These are phyloP conservation scores for Phaffomyces opuntiae DNA, from an alignment of 805 yeast species.

Conservation along the genomic window DNA sequence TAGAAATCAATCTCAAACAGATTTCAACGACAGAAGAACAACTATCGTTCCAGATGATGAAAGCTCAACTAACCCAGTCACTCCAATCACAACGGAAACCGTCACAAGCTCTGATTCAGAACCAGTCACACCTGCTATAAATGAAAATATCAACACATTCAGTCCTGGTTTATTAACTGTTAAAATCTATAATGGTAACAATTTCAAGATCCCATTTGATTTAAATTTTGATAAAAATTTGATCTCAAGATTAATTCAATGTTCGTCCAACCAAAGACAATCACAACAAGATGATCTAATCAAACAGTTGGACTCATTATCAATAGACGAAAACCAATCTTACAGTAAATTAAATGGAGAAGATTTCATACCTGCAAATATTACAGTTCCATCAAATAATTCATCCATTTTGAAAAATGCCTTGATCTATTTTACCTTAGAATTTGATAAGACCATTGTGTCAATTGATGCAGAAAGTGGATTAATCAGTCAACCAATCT, in stretches of 20 bases:
- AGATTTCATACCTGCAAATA: slow-evolving; percentile 43
- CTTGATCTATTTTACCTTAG: slow-evolving; percentile 78
- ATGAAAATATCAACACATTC: slow-evolving; percentile 15
- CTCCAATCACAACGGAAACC: background rate
- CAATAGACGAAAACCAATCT: slow-evolving; percentile 23
- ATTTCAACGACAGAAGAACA: slow-evolving; percentile 4
- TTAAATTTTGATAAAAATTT: slow-evolving; percentile 58
- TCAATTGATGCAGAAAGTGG: slow-evolving; percentile 84
- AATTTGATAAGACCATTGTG: slow-evolving; percentile 91
- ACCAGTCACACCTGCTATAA: background rate
- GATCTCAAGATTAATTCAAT: slow-evolving; percentile 56
- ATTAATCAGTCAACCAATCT: slow-evolving; percentile 66
- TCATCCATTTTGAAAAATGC: slow-evolving; percentile 39
- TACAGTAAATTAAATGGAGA: background rate
- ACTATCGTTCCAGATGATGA: slow-evolving; percentile 5
- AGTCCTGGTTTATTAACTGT: slow-evolving; percentile 73
- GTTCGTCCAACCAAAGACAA: slow-evolving; percentile 32
- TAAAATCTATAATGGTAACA: slow-evolving; percentile 64
- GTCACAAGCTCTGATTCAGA: background rate
- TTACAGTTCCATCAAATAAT: slow-evolving; percentile 47
- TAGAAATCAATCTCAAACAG: no score
- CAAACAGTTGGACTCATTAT: slow-evolving; percentile 14
- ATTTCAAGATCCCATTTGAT: slow-evolving; percentile 63
- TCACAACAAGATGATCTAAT: slow-evolving; percentile 15
- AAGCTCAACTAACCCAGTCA: background rate